Evolutionary conservation across 2,329 filamentous ascomycete genomes (phyloP).

Genomic region (Ramularia collo-cygni): DNA sequence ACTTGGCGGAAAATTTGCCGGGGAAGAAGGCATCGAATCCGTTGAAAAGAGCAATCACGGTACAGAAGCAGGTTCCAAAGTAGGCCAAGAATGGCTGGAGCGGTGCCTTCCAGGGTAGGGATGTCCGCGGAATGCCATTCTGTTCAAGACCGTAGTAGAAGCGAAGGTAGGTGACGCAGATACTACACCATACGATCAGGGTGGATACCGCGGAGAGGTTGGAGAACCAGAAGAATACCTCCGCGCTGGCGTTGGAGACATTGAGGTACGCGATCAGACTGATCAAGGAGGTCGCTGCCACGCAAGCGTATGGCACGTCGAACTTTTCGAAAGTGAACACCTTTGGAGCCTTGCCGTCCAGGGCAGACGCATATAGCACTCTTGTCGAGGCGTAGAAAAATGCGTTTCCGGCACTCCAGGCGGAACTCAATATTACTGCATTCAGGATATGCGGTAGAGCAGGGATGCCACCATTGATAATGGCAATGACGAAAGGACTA

Average conservation of each 20-base stretch:
- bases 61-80: constrained; percentile 50
- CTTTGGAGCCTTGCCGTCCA: constrained; percentile 58
- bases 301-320: constrained; percentile 48
- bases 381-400: constrained; percentile 48
- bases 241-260: constrained; percentile 57
- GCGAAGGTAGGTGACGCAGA: constrained; percentile 56
- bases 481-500: constrained; percentile 61
- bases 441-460: constrained; percentile 62
- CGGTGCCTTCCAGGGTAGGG: constrained; percentile 58
- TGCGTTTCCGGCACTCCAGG: constrained; percentile 50
- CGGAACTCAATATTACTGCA: constrained; percentile 61
- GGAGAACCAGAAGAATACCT: constrained; percentile 60
- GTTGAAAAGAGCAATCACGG: constrained; percentile 54
- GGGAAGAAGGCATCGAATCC: constrained; percentile 49
- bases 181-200: constrained; percentile 58
- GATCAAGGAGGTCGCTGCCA: constrained; percentile 35
- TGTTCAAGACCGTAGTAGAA: constrained; percentile 52
- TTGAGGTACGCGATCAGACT: constrained; percentile 50
- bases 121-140: constrained; percentile 51
- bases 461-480: constrained; percentile 51
- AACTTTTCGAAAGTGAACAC: constrained; percentile 41
- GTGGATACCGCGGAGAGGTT: constrained; percentile 62
- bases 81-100: constrained; percentile 57
- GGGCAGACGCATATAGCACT: constrained; percentile 48
- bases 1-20: constrained; percentile 47